A percentile compares a stretch with the other conserved stretches of the same genome.
Evolutionary conservation across 2,329 filamentous ascomycete species (phyloP).

Genomic region (Penicillium verrucosum): DNA sequence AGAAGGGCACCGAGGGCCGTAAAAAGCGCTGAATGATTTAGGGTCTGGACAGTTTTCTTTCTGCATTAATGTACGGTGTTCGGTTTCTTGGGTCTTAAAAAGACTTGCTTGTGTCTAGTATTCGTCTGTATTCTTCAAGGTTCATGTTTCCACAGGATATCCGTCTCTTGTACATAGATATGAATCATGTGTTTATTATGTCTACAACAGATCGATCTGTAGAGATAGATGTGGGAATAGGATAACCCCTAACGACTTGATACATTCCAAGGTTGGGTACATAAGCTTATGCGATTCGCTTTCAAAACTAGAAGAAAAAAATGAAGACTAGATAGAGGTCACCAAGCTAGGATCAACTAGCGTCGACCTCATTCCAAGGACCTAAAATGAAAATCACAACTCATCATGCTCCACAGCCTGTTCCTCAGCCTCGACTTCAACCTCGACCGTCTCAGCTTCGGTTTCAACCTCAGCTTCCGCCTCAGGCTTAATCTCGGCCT

Average conservation of each 20-base stretch:
- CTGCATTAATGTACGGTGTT: conserved; percentile 15
- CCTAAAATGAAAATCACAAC: conserved; percentile 27
- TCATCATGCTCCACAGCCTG: conserved; percentile 46
- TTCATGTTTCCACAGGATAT: conserved; percentile 7
- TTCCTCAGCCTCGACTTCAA: conserved; percentile 36
- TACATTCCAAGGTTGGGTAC: background rate
- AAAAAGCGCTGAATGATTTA: conserved; percentile 17
- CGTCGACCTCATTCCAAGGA: background rate
- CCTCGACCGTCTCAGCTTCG: conserved; percentile 19
- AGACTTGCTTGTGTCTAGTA: conserved; percentile 6
- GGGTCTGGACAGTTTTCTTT: conserved; percentile 9
- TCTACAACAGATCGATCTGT: background rate
- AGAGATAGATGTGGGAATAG: background rate
- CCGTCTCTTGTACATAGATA: conserved; percentile 26
- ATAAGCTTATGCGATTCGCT: conserved; percentile 2
- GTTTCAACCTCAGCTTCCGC: conserved; percentile 38
- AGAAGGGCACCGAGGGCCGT: conserved; percentile 43
- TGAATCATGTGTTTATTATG: conserved; percentile 13
- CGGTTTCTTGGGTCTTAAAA: conserved; percentile 6
- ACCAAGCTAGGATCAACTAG: background rate
- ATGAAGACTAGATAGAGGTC: background rate
- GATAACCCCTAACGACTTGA: background rate
- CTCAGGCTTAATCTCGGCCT: conserved; percentile 22
- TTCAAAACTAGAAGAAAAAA: background rate
- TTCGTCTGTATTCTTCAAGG: conserved; percentile 11